A percentile compares a stretch with the other conserved stretches of the same genome.
Conservation (phyloP, 2,329 filamentous ascomycete genomes). For the Fusarium pseudonygamai region DNA sequence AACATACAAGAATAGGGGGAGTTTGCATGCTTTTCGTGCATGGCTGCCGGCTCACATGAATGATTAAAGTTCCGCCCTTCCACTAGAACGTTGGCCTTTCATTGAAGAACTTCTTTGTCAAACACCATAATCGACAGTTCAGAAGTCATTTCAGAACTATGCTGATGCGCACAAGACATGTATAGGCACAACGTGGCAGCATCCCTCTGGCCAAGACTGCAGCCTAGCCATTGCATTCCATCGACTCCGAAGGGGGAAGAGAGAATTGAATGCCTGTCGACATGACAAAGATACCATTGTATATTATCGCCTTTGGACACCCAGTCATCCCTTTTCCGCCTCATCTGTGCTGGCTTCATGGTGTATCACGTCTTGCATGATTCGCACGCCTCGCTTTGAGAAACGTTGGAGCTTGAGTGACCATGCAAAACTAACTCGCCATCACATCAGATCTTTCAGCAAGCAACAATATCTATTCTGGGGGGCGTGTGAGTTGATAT, state of each 20-base stretch:
- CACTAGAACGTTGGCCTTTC: conserved; percentile 12
- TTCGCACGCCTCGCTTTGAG: conserved; percentile 15
- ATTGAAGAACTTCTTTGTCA: conserved; percentile 18
- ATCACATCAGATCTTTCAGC: conserved; percentile 30
- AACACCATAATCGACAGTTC: conserved; percentile 21
- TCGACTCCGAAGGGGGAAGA: conserved; percentile 23
- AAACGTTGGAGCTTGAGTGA: conserved; percentile 13
- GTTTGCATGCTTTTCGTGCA: conserved; percentile 47
- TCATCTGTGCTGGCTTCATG: conserved; percentile 22
- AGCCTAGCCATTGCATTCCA: conserved; percentile 28
- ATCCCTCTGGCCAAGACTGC: conserved; percentile 15
- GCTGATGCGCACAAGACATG: conserved; percentile 30
- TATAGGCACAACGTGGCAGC: conserved; percentile 44
- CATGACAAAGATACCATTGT: conserved; percentile 17
- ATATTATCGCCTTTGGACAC: conserved; percentile 20
- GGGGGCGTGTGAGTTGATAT: background rate
- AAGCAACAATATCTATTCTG: background rate
- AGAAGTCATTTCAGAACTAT: conserved; percentile 30
- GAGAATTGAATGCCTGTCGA: conserved; percentile 7
- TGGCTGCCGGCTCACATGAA: conserved; percentile 49
- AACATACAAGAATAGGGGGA: conserved; percentile 35
- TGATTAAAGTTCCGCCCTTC: conserved; percentile 26
- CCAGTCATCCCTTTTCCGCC: conserved; percentile 33
- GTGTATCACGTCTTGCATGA: conserved; percentile 6
- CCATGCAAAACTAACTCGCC: conserved; percentile 25